phyloP scores from a whole-genome alignment of 1,139 yeast genomes.

The Taphrina deformans region DNA sequence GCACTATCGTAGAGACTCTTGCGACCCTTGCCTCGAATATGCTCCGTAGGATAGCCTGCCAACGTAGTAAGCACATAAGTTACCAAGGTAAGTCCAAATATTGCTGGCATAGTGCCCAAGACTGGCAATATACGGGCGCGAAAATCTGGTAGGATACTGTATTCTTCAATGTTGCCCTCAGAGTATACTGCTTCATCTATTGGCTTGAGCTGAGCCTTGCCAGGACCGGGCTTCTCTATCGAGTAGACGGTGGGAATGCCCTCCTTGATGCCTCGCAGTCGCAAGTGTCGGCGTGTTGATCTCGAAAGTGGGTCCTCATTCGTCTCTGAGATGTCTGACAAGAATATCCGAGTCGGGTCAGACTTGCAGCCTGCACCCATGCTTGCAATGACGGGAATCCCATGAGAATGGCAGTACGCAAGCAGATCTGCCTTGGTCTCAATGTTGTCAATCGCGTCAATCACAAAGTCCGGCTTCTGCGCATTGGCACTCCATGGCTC shows the following conservation, averaged over 20 bases:
- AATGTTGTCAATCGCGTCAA: slow-evolving; percentile 93
- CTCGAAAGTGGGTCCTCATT: slow-evolving; percentile 95
- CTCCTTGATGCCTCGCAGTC: slow-evolving; percentile 68
- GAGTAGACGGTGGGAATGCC: slow-evolving; percentile 89
- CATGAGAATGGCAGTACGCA: slow-evolving; percentile 63
- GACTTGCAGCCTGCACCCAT: slow-evolving; percentile 97
- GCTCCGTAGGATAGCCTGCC: slow-evolving; percentile 64
- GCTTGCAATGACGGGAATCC: slow-evolving; percentile 70
- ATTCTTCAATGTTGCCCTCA: slow-evolving; percentile 81
- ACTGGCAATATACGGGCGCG: slow-evolving; percentile 93
- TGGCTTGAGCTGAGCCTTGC: slow-evolving; percentile 83
- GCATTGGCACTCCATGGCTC: slow-evolving; percentile 50
- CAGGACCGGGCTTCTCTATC: slow-evolving; percentile 93
- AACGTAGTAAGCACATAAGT: slow-evolving; percentile 75
- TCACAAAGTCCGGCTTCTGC: slow-evolving; percentile 55
- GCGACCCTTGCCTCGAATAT: slow-evolving; percentile 84
- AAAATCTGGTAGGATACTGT: slow-evolving; percentile 83
- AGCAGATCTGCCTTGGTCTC: slow-evolving; percentile 90
- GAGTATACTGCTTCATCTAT: slow-evolving; percentile 74
- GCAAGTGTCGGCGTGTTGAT: slow-evolving; percentile 76
- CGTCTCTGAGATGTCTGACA: slow-evolving; percentile 73
- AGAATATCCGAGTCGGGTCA: slow-evolving; percentile 76
- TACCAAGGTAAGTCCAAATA: slow-evolving; percentile 88
- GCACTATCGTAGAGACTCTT: slow-evolving; percentile 79
- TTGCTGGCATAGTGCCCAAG: slow-evolving; percentile 93